phyloP scores from a whole-genome alignment of 106 monocot genomes.

The Agapanthus africanus region DNA sequence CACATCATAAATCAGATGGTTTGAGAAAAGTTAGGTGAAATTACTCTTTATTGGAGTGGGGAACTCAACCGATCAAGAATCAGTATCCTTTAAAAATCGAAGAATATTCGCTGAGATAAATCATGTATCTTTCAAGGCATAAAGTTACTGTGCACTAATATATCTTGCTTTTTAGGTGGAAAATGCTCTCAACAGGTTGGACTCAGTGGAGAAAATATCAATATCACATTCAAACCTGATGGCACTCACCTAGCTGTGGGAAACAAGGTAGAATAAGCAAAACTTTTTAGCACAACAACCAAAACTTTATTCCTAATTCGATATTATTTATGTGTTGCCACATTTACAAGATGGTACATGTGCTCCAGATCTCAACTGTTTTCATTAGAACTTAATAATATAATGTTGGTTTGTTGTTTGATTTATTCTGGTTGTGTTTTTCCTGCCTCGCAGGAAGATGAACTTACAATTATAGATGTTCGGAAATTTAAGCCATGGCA shows the following conservation, averaged over 20 bases:
- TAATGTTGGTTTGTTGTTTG: neutral
- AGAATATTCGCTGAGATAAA: neutral
- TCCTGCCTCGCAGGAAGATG: conserved; percentile 69
- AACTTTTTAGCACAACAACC: neutral
- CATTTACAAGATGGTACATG: neutral
- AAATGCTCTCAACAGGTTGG: conserved; percentile 92
- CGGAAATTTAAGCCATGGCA: conserved; percentile 87
- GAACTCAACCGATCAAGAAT: too few species aligned
- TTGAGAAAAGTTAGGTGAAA: too few species aligned
- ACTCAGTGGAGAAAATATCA: conserved; percentile 99
- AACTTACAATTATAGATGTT: conserved; percentile 94
- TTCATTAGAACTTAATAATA: neutral
- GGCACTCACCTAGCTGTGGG: conserved; percentile 90
- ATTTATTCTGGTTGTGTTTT: neutral
- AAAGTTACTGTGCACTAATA: neutral
- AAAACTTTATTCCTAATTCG: neutral
- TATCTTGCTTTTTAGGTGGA: conserved; percentile 58
- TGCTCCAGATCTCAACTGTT: neutral
- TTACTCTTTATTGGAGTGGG: too few species aligned
- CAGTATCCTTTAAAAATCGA: too few species aligned
- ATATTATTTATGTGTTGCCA: neutral
- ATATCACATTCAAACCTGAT: conserved; percentile 93
- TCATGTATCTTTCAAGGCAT: neutral
- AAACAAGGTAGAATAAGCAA: conserved; percentile 60
- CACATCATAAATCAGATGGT: too few species aligned